Base-by-base conservation (phyloP, 2,329 filamentous ascomycete genomes). In the Penicillium griseofulvum region DNA sequence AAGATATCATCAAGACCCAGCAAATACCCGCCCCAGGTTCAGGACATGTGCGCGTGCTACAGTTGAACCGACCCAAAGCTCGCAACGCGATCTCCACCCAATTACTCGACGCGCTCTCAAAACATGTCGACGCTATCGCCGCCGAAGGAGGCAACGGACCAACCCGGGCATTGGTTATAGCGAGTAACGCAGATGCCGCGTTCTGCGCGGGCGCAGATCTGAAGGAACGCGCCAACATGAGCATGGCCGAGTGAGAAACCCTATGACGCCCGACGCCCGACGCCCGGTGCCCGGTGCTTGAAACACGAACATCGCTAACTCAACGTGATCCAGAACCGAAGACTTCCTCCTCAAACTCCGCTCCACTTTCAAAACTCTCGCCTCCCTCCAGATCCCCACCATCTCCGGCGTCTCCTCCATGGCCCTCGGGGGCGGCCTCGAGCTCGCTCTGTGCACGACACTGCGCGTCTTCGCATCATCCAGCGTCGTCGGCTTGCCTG, bases 121-220 rank as follows among this genome's bases (percentile, higher is more conserved):
- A 83, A 39, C 84, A 96, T 68, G 81, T 97, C 53, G 83, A 90
- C 65, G 81, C 83, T 57, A 82, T 97, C 43, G 84, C 88, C 53
- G 77, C 76, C 9, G 83, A 87, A 66, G 77, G 77, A 4, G 80
- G 79, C 5, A 74, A 74, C 24, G 83, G 83, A 4, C 74, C 79
- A 17, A 97, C 92, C 16, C 80, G 94, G 61, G 93, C 90, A 2
- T 73, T 99, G 63, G 84, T 99, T 38, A 66, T 99, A 16, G 89
- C 90, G 11, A 95, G 90, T 68, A 90, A 90, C 38, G 83, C 90
- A n/a, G 90, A 97, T 65, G 81, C 84, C 24, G 88, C 87, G 66
- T 99, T 99, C 74, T 99, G 94, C 74, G 91, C 94, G 0, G 94
- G 94, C 36, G 94, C 94, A 4, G 94, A 99, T 71, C 76, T 99